Evolutionary conservation across 352 stramenopile genomes (phyloP).

Genomic region (Albugo laibachii): DNA sequence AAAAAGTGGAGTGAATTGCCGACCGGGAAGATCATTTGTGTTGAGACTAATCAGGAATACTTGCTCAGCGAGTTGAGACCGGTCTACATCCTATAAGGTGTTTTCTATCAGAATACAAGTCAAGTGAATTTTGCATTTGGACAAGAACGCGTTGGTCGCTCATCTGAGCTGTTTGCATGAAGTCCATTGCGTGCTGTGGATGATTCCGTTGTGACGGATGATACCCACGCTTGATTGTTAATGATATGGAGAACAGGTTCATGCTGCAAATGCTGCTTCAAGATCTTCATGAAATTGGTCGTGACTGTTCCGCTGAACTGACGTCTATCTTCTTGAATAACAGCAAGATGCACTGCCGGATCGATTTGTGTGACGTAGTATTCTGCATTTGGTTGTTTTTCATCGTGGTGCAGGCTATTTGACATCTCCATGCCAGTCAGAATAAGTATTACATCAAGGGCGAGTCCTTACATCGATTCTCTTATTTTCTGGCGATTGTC

Average conservation of each 20-base stretch:
- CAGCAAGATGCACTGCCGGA: slow-evolving; percentile 45
- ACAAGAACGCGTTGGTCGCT: too few relatives aligned
- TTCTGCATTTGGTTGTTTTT: slow-evolving; percentile 36
- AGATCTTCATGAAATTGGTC: slow-evolving; percentile 69
- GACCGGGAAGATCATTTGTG: slow-evolving; percentile 42
- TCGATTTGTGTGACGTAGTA: slow-evolving; percentile 68
- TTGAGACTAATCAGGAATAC: slow-evolving; percentile 53
- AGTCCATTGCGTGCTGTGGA: too few relatives aligned
- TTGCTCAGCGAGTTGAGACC: slow-evolving; percentile 33
- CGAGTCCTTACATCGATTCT: background rate
- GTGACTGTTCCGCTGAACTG: slow-evolving; percentile 39
- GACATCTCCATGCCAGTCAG: background rate
- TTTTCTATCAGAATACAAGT: too few relatives aligned
- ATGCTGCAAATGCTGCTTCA: slow-evolving; percentile 56
- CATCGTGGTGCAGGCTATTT: slow-evolving; percentile 34
- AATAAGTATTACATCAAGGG: too few relatives aligned
- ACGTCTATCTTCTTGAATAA: slow-evolving; percentile 47
- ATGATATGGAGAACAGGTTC: too few relatives aligned
- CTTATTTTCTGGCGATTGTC: slow-evolving; percentile 37
- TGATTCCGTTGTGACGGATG: too few relatives aligned
- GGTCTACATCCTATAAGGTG: slow-evolving; percentile 51
- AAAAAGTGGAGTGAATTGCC: slow-evolving; percentile 2
- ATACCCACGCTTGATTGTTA: too few relatives aligned
- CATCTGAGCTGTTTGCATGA: too few relatives aligned
- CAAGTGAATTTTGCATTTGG: too few relatives aligned